phyloP scores from a whole-genome alignment of 2,329 filamentous ascomycete species.

The Phyllosticta capitalensis region DNA sequence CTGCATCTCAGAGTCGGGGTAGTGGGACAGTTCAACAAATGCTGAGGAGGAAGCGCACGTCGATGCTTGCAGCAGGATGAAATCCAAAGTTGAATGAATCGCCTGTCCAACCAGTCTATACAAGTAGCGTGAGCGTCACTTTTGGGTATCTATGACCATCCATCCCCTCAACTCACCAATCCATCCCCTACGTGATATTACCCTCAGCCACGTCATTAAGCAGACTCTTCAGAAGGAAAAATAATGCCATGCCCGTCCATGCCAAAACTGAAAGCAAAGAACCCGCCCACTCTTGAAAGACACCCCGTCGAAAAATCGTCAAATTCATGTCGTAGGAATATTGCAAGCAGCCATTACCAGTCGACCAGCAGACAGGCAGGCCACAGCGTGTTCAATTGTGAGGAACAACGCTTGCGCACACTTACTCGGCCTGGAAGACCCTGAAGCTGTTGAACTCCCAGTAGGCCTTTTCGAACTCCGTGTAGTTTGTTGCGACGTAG shows the following conservation, averaged over 20 bases:
- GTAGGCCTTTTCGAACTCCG: constrained; percentile 22
- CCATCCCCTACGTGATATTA: neutral
- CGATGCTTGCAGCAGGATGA: too few relatives aligned
- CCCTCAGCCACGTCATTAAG: neutral
- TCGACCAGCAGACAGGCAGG: neutral
- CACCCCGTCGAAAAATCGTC: neutral
- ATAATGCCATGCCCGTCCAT: neutral
- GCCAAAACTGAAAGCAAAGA: neutral
- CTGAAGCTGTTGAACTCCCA: constrained; percentile 24
- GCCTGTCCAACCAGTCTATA: neutral
- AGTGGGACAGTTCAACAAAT: neutral
- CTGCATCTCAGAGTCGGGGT: too few relatives aligned
- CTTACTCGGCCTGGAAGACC: neutral
- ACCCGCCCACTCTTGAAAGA: neutral
- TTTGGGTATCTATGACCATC: neutral
- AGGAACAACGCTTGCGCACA: too few relatives aligned
- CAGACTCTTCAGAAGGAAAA: neutral
- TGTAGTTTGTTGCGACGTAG: constrained; percentile 23
- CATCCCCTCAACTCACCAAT: neutral
- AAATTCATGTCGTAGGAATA: neutral
- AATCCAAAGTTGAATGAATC: too few relatives aligned
- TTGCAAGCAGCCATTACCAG: neutral
- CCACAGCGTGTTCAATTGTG: too few relatives aligned
- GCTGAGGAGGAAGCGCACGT: too few relatives aligned
- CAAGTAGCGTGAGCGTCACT: neutral